phyloP scores from a whole-genome alignment of 2,329 filamentous ascomycete genomes.

The Penicillium griseofulvum region DNA sequence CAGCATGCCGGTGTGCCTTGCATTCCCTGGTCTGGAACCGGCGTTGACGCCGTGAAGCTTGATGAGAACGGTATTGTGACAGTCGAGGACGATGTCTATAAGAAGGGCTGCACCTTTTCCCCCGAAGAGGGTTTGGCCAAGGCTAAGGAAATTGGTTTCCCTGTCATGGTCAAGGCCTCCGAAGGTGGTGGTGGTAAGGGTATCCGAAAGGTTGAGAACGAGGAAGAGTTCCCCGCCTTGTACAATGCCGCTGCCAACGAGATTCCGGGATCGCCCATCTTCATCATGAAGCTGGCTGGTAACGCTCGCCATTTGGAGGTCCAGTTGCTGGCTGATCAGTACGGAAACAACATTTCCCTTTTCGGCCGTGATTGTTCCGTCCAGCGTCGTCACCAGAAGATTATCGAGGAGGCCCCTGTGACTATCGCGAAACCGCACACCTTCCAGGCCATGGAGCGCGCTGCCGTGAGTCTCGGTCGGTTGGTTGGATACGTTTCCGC shows the following conservation, averaged over 20 bases:
- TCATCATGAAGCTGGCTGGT: slow-evolving; percentile 99
- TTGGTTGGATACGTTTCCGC: slow-evolving; percentile 98
- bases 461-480: slow-evolving; percentile 87
- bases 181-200: slow-evolving; percentile 99
- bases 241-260: slow-evolving; percentile 97
- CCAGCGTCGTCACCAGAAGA: slow-evolving; percentile 97
- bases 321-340: slow-evolving; percentile 95
- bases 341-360: slow-evolving; percentile 98
- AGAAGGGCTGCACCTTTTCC: slow-evolving; percentile 84
- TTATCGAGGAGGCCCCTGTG: slow-evolving; percentile 97
- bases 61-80: slow-evolving; percentile 87
- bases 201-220: slow-evolving; percentile 88
- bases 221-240: slow-evolving; percentile 78
- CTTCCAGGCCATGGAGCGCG: slow-evolving; percentile 95
- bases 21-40: slow-evolving; percentile 98
- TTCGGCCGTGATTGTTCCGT: slow-evolving; percentile 99
- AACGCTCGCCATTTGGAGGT: slow-evolving; percentile 97
- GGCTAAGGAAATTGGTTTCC: slow-evolving; percentile 90
- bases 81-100: slow-evolving; percentile 79
- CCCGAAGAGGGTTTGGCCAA: slow-evolving; percentile 86
- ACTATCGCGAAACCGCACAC: slow-evolving; percentile 87
- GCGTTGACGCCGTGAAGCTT: slow-evolving; percentile 75
- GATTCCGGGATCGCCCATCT: slow-evolving; percentile 97
- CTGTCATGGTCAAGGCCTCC: slow-evolving; percentile 99
- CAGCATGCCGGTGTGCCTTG: slow-evolving; percentile 95